These are phyloP conservation scores for Polysphondylium violaceum DNA, from an alignment of 78 protist species.

Conservation along the genomic window DNA sequence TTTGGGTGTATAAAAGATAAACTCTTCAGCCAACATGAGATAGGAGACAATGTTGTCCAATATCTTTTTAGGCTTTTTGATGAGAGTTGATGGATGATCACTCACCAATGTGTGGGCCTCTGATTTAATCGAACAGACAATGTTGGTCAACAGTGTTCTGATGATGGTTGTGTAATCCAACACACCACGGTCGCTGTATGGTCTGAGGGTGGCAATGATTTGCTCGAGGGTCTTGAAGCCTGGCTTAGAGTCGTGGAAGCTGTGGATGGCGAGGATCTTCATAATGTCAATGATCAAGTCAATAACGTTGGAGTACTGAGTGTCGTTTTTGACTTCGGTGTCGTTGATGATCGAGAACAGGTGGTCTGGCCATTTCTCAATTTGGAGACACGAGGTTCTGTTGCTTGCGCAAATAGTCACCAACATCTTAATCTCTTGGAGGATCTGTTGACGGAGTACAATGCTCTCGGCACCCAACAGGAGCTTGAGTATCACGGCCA, in stretches of 20 bases:
- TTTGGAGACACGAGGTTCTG: conserved; percentile 5
- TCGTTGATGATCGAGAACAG: conserved; percentile 39
- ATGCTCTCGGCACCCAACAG: conserved; percentile 20
- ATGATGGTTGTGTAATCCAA: conserved; percentile 25
- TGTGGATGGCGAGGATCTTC: conserved; percentile 42
- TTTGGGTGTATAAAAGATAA: conserved; percentile 47
- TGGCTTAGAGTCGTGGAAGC: conserved; percentile 19
- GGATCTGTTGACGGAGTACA: conserved; percentile 1
- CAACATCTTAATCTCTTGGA: conserved; percentile 32
- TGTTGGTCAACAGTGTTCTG: conserved; percentile 38
- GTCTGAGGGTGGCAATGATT: conserved; percentile 47
- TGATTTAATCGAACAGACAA: conserved; percentile 13
- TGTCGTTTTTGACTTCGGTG: conserved; percentile 36
- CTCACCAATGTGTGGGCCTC: conserved; percentile 14
- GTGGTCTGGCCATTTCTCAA: conserved; percentile 67
- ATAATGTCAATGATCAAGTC: conserved; percentile 67
- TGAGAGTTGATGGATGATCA: conserved; percentile 21
- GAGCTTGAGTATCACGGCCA: conserved; percentile 33
- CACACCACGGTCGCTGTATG: conserved; percentile 49
- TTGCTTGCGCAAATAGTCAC: neutral
- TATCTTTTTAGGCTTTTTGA: conserved; percentile 6
- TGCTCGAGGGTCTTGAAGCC: conserved; percentile 51
- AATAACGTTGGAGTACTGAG: conserved; percentile 42
- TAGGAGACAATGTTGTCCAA: conserved; percentile 37
- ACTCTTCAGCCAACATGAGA: conserved; percentile 42